A percentile compares a stretch with the other conserved stretches of the same genome.
Evolutionary conservation across 805 yeast species (phyloP).

Genomic region (Saccharomycopsis amapae): DNA sequence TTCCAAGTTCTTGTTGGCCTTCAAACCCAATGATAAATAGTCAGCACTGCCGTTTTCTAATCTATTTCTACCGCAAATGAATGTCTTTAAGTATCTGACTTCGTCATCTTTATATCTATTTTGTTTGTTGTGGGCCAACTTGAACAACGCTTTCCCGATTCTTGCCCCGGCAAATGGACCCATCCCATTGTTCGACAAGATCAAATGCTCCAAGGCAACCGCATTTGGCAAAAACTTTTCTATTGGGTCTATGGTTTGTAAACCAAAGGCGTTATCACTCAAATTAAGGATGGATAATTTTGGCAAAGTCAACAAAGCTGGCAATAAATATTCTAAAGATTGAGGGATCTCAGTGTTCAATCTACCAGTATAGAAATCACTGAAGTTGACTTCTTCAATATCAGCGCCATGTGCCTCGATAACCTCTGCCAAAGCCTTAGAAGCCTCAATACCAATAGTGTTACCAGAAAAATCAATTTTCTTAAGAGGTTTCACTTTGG

Average conservation of each 20-base stretch:
- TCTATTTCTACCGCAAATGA: slow-evolving; percentile 95
- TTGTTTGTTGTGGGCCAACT: slow-evolving; percentile 59
- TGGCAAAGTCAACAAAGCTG: slow-evolving; percentile 62
- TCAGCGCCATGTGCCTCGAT: slow-evolving; percentile 32
- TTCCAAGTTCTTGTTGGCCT: slow-evolving; percentile 68
- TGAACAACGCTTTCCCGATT: slow-evolving; percentile 78
- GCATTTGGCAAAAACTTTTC: slow-evolving; percentile 73
- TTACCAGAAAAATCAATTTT: slow-evolving; percentile 84
- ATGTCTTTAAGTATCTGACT: slow-evolving; percentile 60
- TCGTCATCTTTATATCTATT: slow-evolving; percentile 21
- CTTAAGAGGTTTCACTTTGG: slow-evolving; percentile 31
- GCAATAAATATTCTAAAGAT: slow-evolving; percentile 64
- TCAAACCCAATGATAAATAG: slow-evolving; percentile 77
- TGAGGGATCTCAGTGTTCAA: slow-evolving; percentile 90
- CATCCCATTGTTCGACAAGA: slow-evolving; percentile 91
- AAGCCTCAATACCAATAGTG: slow-evolving; percentile 89
- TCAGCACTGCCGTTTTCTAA: slow-evolving; percentile 91
- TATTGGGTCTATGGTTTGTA: slow-evolving; percentile 86
- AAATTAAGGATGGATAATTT: slow-evolving; percentile 69
- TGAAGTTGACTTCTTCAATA: slow-evolving; percentile 67
- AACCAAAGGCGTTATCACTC: slow-evolving; percentile 95
- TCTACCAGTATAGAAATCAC: slow-evolving; percentile 93
- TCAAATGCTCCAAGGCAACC: slow-evolving; percentile 73
- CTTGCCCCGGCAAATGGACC: slow-evolving; percentile 97
- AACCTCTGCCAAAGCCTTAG: slow-evolving; percentile 58